These are phyloP conservation scores for Eucalyptus grandis DNA, from an alignment of 345 rosid genomes.

Conservation along the genomic window DNA sequence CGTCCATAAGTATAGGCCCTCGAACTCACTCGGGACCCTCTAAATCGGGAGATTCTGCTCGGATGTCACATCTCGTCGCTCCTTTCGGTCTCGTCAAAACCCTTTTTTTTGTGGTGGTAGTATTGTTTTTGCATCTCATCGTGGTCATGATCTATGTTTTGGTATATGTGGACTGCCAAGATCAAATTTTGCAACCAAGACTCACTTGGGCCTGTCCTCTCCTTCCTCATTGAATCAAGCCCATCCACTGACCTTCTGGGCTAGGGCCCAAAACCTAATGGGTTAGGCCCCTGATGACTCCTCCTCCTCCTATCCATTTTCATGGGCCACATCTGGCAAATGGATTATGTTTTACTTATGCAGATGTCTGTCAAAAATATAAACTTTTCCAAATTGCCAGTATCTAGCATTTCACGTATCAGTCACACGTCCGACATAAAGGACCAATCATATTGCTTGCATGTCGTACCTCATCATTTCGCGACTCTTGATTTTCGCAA, in stretches of 20 bases:
- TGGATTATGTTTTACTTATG: not conserved
- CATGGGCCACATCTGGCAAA: not conserved
- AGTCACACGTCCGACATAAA: not conserved
- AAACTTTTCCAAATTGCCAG: not conserved
- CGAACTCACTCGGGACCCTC: not conserved
- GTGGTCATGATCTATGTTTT: not conserved
- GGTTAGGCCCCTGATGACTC: not conserved
- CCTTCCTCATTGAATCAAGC: not conserved
- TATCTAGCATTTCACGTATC: not conserved
- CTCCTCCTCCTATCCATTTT: not conserved
- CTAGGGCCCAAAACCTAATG: not conserved
- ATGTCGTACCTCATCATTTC: accelerated
- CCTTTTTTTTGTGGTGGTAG: not conserved
- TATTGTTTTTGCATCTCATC: not conserved
- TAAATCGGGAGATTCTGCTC: not conserved
- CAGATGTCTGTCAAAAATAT: not conserved
- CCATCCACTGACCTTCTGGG: not conserved
- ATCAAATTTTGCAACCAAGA: not conserved
- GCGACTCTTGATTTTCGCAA: not conserved
- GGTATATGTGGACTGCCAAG: not conserved
- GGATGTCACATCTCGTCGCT: not conserved
- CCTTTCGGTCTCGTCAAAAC: not conserved
- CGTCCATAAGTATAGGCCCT: not conserved
- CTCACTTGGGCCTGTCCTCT: not conserved
- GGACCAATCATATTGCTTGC: not conserved